Percentiles rank a stretch among this genome's conserved stretches.
phyloP scores from a whole-genome alignment of 345 rosid genomes.

The Rhodamnia rubescens region DNA sequence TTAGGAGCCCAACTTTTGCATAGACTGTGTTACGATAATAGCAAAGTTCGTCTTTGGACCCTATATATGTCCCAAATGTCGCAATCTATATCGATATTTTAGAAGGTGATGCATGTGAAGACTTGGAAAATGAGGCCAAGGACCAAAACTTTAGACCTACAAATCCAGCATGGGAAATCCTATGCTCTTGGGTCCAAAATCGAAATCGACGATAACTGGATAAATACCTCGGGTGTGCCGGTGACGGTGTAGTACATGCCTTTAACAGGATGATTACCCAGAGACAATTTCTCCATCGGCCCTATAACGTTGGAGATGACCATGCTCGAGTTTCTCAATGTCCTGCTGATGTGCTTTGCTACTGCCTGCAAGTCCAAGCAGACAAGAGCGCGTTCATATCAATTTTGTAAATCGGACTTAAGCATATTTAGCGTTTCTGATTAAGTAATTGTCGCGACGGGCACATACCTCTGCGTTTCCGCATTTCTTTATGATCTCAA shows the following conservation, averaged over 20 bases:
- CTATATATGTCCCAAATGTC: neutral
- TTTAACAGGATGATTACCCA: conserved; percentile 32
- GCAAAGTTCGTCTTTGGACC: neutral
- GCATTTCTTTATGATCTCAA: conserved; percentile 12
- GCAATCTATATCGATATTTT: neutral
- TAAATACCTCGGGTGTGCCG: conserved; percentile 34
- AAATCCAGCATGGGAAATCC: conserved; percentile 8
- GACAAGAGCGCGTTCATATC: neutral
- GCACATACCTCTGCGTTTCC: conserved; percentile 21
- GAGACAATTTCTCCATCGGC: conserved; percentile 32
- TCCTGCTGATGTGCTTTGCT: conserved; percentile 18
- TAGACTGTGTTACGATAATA: neutral
- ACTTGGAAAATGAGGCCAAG: neutral
- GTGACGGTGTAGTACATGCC: conserved; percentile 29
- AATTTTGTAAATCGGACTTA: neutral
- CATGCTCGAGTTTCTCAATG: conserved; percentile 42
- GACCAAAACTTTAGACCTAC: neutral
- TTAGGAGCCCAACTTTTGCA: neutral
- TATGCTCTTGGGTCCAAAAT: neutral
- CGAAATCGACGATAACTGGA: conserved; percentile 6
- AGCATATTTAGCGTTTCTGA: neutral
- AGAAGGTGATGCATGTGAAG: neutral
- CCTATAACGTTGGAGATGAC: conserved; percentile 35
- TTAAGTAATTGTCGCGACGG: neutral
- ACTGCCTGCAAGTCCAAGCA: conserved; percentile 7